Evolutionary conservation across 441 rosid species (phyloP), one percentile per base, ranked within the genome.

Genomic region (Gossypium trilobum): DNA sequence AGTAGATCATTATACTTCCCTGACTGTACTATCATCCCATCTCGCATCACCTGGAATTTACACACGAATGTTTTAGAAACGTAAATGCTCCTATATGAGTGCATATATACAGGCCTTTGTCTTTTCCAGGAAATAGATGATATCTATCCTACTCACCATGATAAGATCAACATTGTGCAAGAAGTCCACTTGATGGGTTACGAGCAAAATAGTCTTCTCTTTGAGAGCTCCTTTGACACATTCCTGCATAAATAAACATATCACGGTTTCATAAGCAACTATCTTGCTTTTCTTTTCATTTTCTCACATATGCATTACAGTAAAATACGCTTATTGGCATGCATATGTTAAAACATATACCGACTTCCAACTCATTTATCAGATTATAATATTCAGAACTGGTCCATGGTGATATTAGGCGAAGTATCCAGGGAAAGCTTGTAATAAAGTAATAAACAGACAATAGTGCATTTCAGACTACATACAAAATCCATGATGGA

Each of bases 121-220:
- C 17, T 13, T 62, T 52, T 64, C 55, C 22, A 46, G 20, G 1
- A 65, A 64, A 63, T 20, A 56, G 3, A 10, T 31, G 0, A 27
- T 42, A 19, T 14, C 8, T 25, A 9, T 36, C 39, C 54, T 11
- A 36, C 83, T 67, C 79, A 89, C 97, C 89, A 82, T 68, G 72
- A 93, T 93, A 77, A 86, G 87, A 79, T 93, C 93, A 63, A 91
- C 88, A 76, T 91, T 93, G 75, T 86, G 90, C 79, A 93, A 82
- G 86, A 93, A 93, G 81, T 93, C 98, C 5, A 93, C 97, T 86
- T 93, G 97, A 75, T 93, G 98, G 2, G 97, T 93, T 59, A 91
- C 98, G 11, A 91, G 96, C 75, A 93, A 76, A 72, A 93, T 72
- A 17, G 98, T 91, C 86, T 93, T 93, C 54, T 83, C 89, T 71